A percentile compares a stretch with the other conserved stretches of the same genome.
Evolutionary conservation across 2,329 filamentous ascomycete genomes (phyloP).

Genomic region (Ophiocordyceps camponoti-saundersi): DNA sequence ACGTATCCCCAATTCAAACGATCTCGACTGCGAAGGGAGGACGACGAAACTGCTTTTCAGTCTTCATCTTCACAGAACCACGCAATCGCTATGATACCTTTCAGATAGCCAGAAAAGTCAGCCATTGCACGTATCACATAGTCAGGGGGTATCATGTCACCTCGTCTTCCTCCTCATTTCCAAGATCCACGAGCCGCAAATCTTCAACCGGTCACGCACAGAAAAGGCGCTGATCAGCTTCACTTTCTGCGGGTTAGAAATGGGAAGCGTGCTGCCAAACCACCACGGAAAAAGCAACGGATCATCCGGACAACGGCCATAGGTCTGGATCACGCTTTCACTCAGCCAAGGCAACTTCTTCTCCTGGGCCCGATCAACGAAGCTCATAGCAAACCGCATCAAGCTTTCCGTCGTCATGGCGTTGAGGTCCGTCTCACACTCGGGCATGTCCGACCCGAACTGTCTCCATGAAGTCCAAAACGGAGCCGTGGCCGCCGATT

Average conservation of each 20-base stretch:
- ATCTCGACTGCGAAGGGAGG: too few species aligned
- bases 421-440: slow-evolving; percentile 6
- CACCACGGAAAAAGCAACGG: slow-evolving; percentile 73
- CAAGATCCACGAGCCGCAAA: slow-evolving; percentile 63
- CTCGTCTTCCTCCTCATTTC: slow-evolving; percentile 39
- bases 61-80: not conserved
- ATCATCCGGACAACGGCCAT: slow-evolving; percentile 62
- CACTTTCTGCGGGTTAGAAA: slow-evolving; percentile 67
- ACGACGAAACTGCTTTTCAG: too few species aligned
- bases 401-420: slow-evolving; percentile 53
- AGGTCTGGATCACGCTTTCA: slow-evolving; percentile 52
- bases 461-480: not conserved
- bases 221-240: slow-evolving; percentile 54
- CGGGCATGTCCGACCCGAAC: not conserved
- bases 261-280: slow-evolving; percentile 69
- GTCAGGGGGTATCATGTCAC: not conserved
- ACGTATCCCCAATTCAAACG: too few species aligned
- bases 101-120: not conserved
- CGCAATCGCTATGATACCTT: not conserved
- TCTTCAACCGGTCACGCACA: slow-evolving; percentile 67
- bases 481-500: not conserved
- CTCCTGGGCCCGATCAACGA: slow-evolving; percentile 51
- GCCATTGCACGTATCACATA: too few species aligned
- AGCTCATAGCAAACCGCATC: slow-evolving; percentile 46
- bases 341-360: slow-evolving; percentile 61